phyloP scores from a whole-genome alignment of 345 rosid genomes.

The Cochlearia excelsa region DNA sequence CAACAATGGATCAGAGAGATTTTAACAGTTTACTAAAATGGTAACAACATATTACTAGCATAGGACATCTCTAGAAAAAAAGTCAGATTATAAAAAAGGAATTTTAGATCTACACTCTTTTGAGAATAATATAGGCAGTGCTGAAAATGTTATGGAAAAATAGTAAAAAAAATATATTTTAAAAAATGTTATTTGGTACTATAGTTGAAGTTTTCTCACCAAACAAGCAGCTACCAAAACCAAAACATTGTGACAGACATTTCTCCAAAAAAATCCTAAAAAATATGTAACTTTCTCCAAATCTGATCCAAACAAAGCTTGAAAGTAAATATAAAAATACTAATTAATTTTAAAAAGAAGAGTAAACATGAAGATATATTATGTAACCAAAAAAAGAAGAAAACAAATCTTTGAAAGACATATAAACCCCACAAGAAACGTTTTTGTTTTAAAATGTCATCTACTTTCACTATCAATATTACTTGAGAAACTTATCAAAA shows the following conservation, averaged over 20 bases:
- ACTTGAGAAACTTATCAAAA: slow-evolving; percentile 33
- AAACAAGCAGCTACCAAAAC: slow-evolving; percentile 34
- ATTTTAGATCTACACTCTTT: slow-evolving; percentile 31
- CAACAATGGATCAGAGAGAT: slow-evolving; percentile 21
- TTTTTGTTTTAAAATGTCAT: slow-evolving; percentile 3
- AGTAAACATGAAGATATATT: slow-evolving; percentile 33
- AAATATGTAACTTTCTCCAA: slow-evolving; percentile 23
- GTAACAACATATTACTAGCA: slow-evolving; percentile 11
- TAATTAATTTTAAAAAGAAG: slow-evolving; percentile 22
- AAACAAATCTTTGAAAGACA: slow-evolving; percentile 20
- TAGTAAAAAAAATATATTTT: slow-evolving; percentile 3
- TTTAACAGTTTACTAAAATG: slow-evolving; percentile 21
- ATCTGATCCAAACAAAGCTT: slow-evolving; percentile 28
- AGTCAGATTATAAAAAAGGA: slow-evolving; percentile 2
- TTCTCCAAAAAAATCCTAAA: too few species aligned
- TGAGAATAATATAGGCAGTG: slow-evolving; percentile 7
- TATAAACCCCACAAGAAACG: slow-evolving; percentile 31
- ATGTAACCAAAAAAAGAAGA: slow-evolving; percentile 3
- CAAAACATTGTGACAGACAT: slow-evolving; percentile 24
- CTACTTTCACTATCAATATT: slow-evolving; percentile 21
- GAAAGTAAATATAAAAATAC: slow-evolving; percentile 5
- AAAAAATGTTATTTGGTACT: slow-evolving; percentile 9
- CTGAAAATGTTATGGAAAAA: slow-evolving; percentile 9
- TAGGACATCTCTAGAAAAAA: slow-evolving; percentile 10
- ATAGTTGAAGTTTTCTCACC: slow-evolving; percentile 36